Conservation (phyloP, 1,284 basidiomycete species). For the Ceratobasidium sp. region DNA sequence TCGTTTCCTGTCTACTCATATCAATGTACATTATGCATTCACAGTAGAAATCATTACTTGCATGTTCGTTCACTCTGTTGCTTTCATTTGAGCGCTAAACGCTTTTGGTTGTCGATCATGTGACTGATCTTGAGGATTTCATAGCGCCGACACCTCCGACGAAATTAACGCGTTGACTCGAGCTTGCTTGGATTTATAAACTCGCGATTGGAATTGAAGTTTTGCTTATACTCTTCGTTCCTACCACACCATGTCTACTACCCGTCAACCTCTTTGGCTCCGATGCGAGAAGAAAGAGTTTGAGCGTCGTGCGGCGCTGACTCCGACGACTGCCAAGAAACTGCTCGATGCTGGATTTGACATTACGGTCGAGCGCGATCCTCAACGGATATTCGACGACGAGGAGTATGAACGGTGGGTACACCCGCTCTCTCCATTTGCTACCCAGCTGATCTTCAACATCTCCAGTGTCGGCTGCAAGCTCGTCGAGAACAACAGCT, state of each 20-base stretch:
- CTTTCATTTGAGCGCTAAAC: constrained; percentile 27
- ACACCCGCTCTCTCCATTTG: not conserved
- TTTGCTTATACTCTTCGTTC: constrained; percentile 2
- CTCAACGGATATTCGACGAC: constrained; percentile 96
- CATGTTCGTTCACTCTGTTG: constrained; percentile 19
- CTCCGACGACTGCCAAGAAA: constrained; percentile 90
- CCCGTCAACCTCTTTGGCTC: constrained; percentile 75
- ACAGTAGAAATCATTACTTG: constrained; percentile 44
- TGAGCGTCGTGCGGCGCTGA: constrained; percentile 93
- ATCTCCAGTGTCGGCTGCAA: constrained; percentile 84
- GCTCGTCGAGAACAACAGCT: constrained; percentile 90
- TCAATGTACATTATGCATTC: constrained; percentile 46
- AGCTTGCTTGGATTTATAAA: constrained; percentile 22
- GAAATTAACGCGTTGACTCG: constrained; percentile 37
- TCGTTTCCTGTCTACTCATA: constrained; percentile 23
- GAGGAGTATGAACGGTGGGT: constrained; percentile 92
- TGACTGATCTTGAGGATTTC: constrained; percentile 39
- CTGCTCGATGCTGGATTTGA: constrained; percentile 94
- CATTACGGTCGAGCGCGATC: constrained; percentile 93
- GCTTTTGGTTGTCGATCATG: constrained; percentile 19
- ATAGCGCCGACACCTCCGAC: constrained; percentile 34
- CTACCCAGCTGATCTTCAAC: constrained; percentile 29
- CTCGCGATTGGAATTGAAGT: not conserved
- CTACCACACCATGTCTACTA: constrained; percentile 29
- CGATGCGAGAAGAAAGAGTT: constrained; percentile 96